Evolutionary conservation across 768 basidiomycete species (phyloP).

Genomic region (Boletellus sp.): DNA sequence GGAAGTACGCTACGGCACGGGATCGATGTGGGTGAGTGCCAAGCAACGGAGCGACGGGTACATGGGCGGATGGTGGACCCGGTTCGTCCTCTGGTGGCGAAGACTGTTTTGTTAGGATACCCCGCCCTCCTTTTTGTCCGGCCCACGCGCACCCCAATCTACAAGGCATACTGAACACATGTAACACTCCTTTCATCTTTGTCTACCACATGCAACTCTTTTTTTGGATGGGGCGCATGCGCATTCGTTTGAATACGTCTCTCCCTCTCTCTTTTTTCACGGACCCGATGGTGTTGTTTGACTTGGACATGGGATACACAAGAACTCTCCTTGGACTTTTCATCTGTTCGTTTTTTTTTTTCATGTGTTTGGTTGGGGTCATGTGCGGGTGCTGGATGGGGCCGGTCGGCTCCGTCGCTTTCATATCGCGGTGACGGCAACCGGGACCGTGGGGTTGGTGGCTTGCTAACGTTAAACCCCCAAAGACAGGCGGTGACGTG

Average conservation of each 20-base stretch:
- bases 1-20: conserved; percentile 74
- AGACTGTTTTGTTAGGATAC: conserved; percentile 65
- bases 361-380: not conserved
- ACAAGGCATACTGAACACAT: conserved; percentile 31
- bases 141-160: conserved; percentile 2
- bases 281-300: conserved; percentile 19
- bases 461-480: not conserved
- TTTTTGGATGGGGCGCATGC: not conserved
- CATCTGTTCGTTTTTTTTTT: not conserved
- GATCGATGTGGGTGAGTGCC: conserved; percentile 72
- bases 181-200: conserved; percentile 30
- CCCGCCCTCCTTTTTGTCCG: conserved; percentile 1
- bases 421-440: conserved; percentile 4
- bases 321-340: conserved; percentile 3
- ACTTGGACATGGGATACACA: conserved; percentile 21
- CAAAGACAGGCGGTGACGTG: not conserved
- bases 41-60: conserved; percentile 59
- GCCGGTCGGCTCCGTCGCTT: not conserved
- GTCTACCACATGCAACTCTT: conserved; percentile 24
- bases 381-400: not conserved
- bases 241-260: conserved; percentile 24
- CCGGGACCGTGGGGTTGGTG: conserved; percentile 1
- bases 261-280: conserved; percentile 2
- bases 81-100: conserved; percentile 77
- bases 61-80: conserved; percentile 77